Evolutionary conservation across 257 asterid genomes (phyloP).

Genomic region (Oldenlandia corymbosa): DNA sequence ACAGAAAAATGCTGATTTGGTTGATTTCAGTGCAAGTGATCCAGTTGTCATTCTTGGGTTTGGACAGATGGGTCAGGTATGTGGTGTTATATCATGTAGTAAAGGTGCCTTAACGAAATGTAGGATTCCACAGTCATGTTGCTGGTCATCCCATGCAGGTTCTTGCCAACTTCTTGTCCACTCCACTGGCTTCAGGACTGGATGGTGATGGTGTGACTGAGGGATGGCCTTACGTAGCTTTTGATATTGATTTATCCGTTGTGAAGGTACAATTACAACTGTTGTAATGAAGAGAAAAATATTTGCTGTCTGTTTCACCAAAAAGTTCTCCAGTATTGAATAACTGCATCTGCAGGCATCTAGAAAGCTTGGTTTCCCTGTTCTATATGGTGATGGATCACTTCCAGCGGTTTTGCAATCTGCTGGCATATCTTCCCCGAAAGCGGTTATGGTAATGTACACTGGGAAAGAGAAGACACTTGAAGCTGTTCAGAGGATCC

Average conservation of each 20-base stretch:
- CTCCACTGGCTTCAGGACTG: conserved; percentile 73
- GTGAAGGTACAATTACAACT: conserved; percentile 57
- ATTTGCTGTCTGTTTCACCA: conserved; percentile 2
- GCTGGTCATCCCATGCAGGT: conserved; percentile 42
- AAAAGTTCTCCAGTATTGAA: not conserved
- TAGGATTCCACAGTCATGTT: conserved; percentile 18
- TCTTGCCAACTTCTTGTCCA: conserved; percentile 88
- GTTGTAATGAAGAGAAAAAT: conserved; percentile 3
- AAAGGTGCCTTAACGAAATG: not conserved
- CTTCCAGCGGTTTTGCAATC: conserved; percentile 96
- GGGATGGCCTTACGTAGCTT: conserved; percentile 83
- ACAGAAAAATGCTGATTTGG: conserved; percentile 58
- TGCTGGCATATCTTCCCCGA: conserved; percentile 85
- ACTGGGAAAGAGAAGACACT: conserved; percentile 56
- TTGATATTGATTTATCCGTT: conserved; percentile 86
- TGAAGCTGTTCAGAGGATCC: conserved; percentile 88
- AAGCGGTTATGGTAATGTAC: conserved; percentile 97
- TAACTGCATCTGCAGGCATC: conserved; percentile 55
- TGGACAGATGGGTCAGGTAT: conserved; percentile 96
- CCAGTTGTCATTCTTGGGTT: conserved; percentile 96
- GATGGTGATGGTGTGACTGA: conserved; percentile 49
- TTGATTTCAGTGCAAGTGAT: conserved; percentile 68
- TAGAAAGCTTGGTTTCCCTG: conserved; percentile 82
- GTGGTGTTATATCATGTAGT: conserved; percentile 8
- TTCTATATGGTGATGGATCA: conserved; percentile 91